Conservation (phyloP, 768 basidiomycete species). For the Pleurotus salmoneostramineus region DNA sequence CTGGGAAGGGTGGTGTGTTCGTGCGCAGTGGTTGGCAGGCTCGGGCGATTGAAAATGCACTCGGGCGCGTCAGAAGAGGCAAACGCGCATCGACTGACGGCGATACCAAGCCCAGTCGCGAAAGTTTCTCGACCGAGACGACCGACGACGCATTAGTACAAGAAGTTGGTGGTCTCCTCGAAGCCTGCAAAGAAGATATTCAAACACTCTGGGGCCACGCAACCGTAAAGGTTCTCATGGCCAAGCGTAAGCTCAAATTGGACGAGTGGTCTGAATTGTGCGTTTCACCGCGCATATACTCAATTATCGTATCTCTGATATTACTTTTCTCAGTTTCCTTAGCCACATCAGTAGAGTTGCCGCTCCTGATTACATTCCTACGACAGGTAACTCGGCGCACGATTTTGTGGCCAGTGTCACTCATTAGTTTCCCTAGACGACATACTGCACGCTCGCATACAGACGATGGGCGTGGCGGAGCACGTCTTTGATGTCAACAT, state of each 20-base stretch:
- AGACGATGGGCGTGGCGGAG: slow-evolving; percentile 86
- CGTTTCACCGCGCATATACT: slow-evolving; percentile 22
- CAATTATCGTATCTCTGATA: background rate
- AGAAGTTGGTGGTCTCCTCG: slow-evolving; percentile 58
- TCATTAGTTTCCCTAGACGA: slow-evolving; percentile 52
- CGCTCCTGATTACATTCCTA: slow-evolving; percentile 64
- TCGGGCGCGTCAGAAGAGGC: slow-evolving; percentile 32
- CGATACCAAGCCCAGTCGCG: slow-evolving; percentile 27
- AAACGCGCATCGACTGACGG: slow-evolving; percentile 25
- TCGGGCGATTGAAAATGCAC: slow-evolving; percentile 53
- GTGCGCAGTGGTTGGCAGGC: slow-evolving; percentile 84
- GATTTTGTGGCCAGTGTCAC: slow-evolving; percentile 20
- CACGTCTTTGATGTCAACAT: slow-evolving; percentile 80
- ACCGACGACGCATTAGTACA: slow-evolving; percentile 54
- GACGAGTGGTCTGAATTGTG: slow-evolving; percentile 91
- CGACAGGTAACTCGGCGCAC: slow-evolving; percentile 48
- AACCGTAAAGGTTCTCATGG: slow-evolving; percentile 64
- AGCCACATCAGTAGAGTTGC: slow-evolving; percentile 71
- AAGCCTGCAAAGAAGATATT: slow-evolving; percentile 59
- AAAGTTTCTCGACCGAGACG: slow-evolving; percentile 26
- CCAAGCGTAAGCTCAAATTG: slow-evolving; percentile 65
- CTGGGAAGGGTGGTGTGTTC: slow-evolving; percentile 72
- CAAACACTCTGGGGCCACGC: slow-evolving; percentile 70
- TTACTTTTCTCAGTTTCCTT: slow-evolving; percentile 55
- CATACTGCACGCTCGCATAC: slow-evolving; percentile 85